Evolutionary conservation across 805 yeast genomes (phyloP).

Genomic region (Kodamaea nitidulidarum): DNA sequence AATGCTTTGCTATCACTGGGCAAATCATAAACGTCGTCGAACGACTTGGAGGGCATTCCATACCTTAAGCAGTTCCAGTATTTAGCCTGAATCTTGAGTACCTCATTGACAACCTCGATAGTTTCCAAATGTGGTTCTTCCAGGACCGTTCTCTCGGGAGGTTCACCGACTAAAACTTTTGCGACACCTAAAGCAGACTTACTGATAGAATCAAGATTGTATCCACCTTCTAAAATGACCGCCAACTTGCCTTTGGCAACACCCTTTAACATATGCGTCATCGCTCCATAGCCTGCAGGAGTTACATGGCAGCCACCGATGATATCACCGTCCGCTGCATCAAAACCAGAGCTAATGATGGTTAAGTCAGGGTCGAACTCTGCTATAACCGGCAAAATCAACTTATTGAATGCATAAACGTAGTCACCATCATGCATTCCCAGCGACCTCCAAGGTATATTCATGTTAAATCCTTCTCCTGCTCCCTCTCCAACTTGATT

Average conservation of each 20-base stretch:
- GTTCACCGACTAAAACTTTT: slow-evolving; percentile 88
- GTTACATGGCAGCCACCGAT: slow-evolving; percentile 95
- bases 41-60: slow-evolving; percentile 45
- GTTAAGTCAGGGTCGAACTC: slow-evolving; percentile 93
- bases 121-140: slow-evolving; percentile 72
- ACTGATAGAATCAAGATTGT: slow-evolving; percentile 86
- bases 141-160: slow-evolving; percentile 74
- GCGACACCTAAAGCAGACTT: slow-evolving; percentile 89
- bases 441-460: slow-evolving; percentile 88
- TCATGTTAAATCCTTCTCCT: slow-evolving; percentile 85
- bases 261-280: slow-evolving; percentile 88
- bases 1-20: slow-evolving; percentile 21
- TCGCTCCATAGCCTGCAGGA: slow-evolving; percentile 93
- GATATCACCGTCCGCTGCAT: slow-evolving; percentile 97
- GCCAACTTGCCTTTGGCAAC: slow-evolving; percentile 85
- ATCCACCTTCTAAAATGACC: slow-evolving; percentile 94
- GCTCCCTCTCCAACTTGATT: slow-evolving; percentile 78
- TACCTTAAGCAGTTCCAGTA: slow-evolving; percentile 86
- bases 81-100: slow-evolving; percentile 70
- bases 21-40: slow-evolving; percentile 39
- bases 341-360: slow-evolving; percentile 92
- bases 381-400: slow-evolving; percentile 80
- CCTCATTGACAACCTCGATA: slow-evolving; percentile 75
- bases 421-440: slow-evolving; percentile 97
- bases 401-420: slow-evolving; percentile 80